phyloP scores from a whole-genome alignment of 345 rosid genomes.

The Jatropha curcas region DNA sequence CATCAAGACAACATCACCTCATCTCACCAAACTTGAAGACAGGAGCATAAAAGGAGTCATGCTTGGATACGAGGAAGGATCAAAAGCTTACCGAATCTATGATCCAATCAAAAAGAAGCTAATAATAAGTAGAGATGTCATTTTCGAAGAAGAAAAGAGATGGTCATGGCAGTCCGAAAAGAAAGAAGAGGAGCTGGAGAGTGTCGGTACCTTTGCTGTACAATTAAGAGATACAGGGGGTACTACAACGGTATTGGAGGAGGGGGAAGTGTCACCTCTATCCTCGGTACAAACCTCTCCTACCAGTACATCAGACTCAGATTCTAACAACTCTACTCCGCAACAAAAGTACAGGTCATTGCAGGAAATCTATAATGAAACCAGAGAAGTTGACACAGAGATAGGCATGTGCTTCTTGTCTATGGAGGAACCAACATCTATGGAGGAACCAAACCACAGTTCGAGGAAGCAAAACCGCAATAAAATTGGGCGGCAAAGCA shows the following conservation, averaged over 20 bases:
- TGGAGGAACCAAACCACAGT: conserved; percentile 7
- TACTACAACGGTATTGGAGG: neutral
- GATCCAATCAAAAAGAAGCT: neutral
- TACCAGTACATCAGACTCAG: neutral
- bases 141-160: neutral
- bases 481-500: too few relatives aligned
- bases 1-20: neutral
- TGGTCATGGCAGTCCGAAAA: neutral
- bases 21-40: neutral
- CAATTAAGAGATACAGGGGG: neutral
- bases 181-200: neutral
- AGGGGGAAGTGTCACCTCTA: neutral
- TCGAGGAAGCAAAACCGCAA: neutral
- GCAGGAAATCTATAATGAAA: too few relatives aligned
- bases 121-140: neutral
- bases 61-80: neutral
- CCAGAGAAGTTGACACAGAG: too few relatives aligned
- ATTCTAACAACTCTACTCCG: too few relatives aligned
- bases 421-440: conserved; percentile 1
- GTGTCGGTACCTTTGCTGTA: neutral
- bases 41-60: neutral
- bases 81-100: conserved; percentile 1
- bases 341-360: too few relatives aligned
- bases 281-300: neutral
- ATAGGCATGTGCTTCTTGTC: too few relatives aligned